Evolutionary conservation across 2,329 filamentous ascomycete species (phyloP).

Genomic region (Nemania sp.): DNA sequence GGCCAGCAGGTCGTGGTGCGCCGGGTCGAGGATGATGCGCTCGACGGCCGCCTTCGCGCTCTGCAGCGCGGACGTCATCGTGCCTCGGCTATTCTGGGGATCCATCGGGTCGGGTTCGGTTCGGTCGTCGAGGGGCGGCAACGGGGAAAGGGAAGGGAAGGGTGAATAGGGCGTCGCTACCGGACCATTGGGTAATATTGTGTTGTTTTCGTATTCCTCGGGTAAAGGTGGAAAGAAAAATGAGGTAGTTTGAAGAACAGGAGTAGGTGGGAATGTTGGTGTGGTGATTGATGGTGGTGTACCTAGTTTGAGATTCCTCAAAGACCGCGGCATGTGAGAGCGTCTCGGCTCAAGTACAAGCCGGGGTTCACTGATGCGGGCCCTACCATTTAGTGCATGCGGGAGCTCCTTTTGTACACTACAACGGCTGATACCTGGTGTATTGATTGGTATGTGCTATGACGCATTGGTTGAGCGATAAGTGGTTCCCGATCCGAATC

Average conservation of each 20-base stretch:
- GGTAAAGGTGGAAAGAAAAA: background rate
- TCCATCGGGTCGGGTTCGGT: background rate
- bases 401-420: constrained; percentile 1
- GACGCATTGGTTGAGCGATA: constrained; percentile 10
- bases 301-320: background rate
- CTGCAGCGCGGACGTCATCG: constrained; percentile 34
- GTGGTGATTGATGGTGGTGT: background rate
- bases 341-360: constrained; percentile 22
- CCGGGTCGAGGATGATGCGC: constrained; percentile 77
- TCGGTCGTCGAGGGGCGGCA: constrained; percentile 10
- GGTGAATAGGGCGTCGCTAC: background rate
- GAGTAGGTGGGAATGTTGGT: no score
- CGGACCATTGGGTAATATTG: constrained; percentile 8
- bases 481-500: constrained; percentile 2
- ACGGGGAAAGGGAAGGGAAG: background rate
- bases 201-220: background rate
- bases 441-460: constrained; percentile 6
- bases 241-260: background rate
- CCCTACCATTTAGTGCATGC: constrained; percentile 11
- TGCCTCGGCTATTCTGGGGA: constrained; percentile 36
- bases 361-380: constrained; percentile 7
- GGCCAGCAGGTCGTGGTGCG: constrained; percentile 81
- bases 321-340: constrained; percentile 15
- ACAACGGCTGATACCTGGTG: background rate
- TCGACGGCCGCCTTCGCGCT: constrained; percentile 62